Percentiles rank a stretch among this genome's conserved stretches.
Evolutionary conservation across 306 rosid species (phyloP).

Genomic region (Lathyrus aphaca): DNA sequence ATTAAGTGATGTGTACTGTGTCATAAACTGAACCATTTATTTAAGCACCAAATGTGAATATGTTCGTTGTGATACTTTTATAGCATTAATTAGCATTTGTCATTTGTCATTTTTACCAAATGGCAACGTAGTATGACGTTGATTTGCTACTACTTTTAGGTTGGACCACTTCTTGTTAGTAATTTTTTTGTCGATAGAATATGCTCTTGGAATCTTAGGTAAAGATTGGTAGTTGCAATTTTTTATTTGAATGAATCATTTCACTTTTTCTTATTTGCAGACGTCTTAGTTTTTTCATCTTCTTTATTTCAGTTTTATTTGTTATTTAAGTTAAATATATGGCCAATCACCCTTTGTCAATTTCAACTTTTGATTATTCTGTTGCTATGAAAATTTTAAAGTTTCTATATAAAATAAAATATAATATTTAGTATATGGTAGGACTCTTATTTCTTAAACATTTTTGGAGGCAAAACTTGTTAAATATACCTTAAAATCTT

Average conservation of each 20-base stretch:
- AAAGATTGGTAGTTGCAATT: slow-evolving; percentile 11
- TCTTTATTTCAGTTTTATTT: neutral
- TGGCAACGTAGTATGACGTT: slow-evolving; percentile 17
- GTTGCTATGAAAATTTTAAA: neutral
- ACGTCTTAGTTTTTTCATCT: neutral
- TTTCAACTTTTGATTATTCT: slow-evolving; percentile 6
- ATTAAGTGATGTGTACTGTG: neutral
- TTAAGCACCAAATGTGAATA: neutral
- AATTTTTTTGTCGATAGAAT: slow-evolving; percentile 11
- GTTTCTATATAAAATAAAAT: neutral
- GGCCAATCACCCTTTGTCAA: slow-evolving; percentile 12
- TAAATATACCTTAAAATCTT: no score
- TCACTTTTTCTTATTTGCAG: neutral
- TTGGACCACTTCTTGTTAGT: neutral
- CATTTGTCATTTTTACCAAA: slow-evolving; percentile 4
- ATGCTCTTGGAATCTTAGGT: slow-evolving; percentile 39
- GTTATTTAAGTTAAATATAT: neutral
- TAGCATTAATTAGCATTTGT: neutral
- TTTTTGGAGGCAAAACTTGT: neutral
- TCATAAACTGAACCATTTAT: neutral
- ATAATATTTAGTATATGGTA: neutral
- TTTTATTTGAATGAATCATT: neutral
- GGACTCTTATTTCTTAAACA: neutral
- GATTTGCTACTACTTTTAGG: slow-evolving; percentile 9
- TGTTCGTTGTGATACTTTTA: neutral